Conservation (phyloP, 208 protist genomes). For the Crithidia mellificae region DNA sequence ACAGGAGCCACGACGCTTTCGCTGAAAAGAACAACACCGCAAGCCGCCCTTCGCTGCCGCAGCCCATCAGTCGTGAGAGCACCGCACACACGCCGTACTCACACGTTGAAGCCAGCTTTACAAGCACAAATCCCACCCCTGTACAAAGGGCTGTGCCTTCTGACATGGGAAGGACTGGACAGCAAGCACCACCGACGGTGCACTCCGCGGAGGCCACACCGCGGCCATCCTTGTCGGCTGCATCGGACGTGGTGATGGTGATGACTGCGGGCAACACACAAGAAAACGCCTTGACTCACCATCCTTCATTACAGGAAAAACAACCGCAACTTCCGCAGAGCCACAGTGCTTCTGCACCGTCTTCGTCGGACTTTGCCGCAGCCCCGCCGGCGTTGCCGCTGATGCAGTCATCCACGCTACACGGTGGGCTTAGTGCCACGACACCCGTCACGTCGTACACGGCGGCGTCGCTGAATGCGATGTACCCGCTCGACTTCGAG, state of each 20-base stretch:
- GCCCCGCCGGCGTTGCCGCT: background rate
- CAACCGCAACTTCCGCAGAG: no score
- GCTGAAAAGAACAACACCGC: background rate
- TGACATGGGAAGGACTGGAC: background rate
- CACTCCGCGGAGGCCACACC: conserved; percentile 13
- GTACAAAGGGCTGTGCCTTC: background rate
- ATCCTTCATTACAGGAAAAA: no score
- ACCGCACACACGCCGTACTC: conserved; percentile 8
- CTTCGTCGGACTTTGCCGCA: no score
- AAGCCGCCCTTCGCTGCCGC: background rate
- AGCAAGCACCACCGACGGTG: background rate
- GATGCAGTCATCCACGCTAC: no score
- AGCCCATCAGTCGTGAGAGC: background rate
- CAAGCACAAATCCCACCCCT: background rate
- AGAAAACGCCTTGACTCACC: no score
- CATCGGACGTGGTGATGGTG: conserved; percentile 15
- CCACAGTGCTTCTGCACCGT: no score
- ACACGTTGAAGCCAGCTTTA: conserved; percentile 23
- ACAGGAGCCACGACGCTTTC: no score
- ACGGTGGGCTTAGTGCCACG: no score
- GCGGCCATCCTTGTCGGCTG: conserved; percentile 1
- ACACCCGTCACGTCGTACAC: background rate
- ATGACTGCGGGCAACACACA: conserved; percentile 25
- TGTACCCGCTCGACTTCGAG: conserved; percentile 69
- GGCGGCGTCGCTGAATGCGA: conserved; percentile 32